Evolutionary conservation across 805 yeast genomes (phyloP).

Genomic region (Wickerhamiella parazyma): DNA sequence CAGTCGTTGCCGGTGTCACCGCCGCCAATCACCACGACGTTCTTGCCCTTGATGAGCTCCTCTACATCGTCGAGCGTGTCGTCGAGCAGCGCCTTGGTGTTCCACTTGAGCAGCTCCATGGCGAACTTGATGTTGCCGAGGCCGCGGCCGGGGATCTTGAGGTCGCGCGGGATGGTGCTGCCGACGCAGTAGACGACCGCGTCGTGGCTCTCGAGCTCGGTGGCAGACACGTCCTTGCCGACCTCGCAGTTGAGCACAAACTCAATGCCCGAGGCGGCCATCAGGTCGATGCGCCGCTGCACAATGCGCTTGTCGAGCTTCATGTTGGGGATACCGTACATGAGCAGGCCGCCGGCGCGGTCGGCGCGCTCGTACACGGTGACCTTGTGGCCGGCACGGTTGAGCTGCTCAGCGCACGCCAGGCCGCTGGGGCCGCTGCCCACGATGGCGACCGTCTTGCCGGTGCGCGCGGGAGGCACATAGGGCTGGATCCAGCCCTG

Average conservation of each 20-base stretch:
- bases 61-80: conserved; percentile 67
- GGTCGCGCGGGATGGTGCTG: conserved; percentile 90
- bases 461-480: conserved; percentile 71
- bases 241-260: conserved; percentile 66
- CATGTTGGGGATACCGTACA: conserved; percentile 99
- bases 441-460: conserved; percentile 68
- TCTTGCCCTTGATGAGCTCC: conserved; percentile 61
- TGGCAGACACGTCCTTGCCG: conserved; percentile 70
- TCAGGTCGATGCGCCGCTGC: conserved; percentile 80
- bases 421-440: conserved; percentile 98
- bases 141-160: conserved; percentile 87
- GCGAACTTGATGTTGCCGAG: conserved; percentile 85
- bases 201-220: conserved; percentile 55
- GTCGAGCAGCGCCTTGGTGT: conserved; percentile 80
- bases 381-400: conserved; percentile 87
- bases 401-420: conserved; percentile 93
- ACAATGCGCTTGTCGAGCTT: conserved; percentile 87
- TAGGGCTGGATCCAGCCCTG: conserved; percentile 90
- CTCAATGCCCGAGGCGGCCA: conserved; percentile 79
- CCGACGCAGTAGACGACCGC: conserved; percentile 91
- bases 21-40: conserved; percentile 95
- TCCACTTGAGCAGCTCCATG: conserved; percentile 76
- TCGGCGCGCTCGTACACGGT: conserved; percentile 89
- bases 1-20: conserved; percentile 99
- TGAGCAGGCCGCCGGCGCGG: conserved; percentile 90